A percentile compares a stretch with the other conserved stretches of the same genome.
Evolutionary conservation across 163 green algal genomes (phyloP).

Genomic region (Scenedesmus sp.): DNA sequence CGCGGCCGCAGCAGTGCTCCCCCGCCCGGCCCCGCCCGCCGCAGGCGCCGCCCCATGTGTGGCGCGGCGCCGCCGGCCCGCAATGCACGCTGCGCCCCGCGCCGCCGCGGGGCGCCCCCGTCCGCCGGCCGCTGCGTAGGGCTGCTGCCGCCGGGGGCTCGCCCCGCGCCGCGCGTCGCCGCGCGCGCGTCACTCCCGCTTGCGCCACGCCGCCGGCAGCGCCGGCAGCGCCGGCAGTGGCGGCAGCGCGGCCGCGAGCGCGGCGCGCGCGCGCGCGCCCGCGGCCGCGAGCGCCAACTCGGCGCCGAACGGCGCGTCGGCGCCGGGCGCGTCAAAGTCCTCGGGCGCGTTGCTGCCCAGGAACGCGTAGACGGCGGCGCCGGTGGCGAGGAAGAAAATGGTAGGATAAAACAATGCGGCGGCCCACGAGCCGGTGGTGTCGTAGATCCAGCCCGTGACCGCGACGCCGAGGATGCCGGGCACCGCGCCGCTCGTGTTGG

Average conservation of each 20-base stretch:
- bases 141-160: no score
- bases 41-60: no score
- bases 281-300: slow-evolving; percentile 37
- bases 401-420: slow-evolving; percentile 62
- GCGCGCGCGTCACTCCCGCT: no score
- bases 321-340: slow-evolving; percentile 54
- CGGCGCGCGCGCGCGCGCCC: neutral
- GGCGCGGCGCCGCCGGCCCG: no score
- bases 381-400: slow-evolving; percentile 50
- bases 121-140: no score
- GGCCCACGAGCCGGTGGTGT: slow-evolving; percentile 67
- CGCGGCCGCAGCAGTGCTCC: no score
- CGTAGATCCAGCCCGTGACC: slow-evolving; percentile 73
- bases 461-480: slow-evolving; percentile 86
- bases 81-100: no score
- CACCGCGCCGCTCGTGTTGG: slow-evolving; percentile 85
- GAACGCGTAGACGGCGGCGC: slow-evolving; percentile 47
- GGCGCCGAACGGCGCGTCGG: slow-evolving; percentile 62
- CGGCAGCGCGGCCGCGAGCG: slow-evolving; percentile 1
- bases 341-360: slow-evolving; percentile 32
- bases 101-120: no score
- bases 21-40: no score
- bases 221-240: neutral
- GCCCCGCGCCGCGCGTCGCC: no score
- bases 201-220: neutral